These are phyloP conservation scores for Xylaria longipes DNA, from an alignment of 495 filamentous ascomycete species.

Conservation along the genomic window DNA sequence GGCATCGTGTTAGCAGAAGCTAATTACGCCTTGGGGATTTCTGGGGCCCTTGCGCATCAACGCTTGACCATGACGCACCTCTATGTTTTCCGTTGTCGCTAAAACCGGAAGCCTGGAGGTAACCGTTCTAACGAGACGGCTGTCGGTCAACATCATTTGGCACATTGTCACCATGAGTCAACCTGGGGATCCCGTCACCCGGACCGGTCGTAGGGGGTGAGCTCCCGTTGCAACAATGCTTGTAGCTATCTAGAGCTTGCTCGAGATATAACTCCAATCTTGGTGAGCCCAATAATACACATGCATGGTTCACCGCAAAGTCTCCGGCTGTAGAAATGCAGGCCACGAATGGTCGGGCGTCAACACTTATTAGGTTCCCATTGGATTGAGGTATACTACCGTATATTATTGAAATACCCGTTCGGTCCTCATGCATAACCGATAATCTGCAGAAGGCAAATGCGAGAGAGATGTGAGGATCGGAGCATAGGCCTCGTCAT, in stretches of 20 bases:
- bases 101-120: background rate
- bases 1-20: background rate
- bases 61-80: background rate
- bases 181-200: background rate
- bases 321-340: background rate
- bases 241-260: background rate
- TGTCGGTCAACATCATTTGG: slow-evolving; percentile 10
- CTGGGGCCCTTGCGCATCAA: background rate
- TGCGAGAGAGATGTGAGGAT: background rate
- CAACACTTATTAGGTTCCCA: background rate
- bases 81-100: background rate
- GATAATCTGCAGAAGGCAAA: background rate
- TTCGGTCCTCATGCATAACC: background rate
- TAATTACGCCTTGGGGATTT: background rate
- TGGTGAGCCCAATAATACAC: background rate
- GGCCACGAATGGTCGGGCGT: background rate
- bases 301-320: background rate
- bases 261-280: background rate
- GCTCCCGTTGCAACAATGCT: background rate
- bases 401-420: background rate
- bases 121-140: too few relatives aligned
- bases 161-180: slow-evolving; percentile 7
- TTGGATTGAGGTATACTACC: background rate
- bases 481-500: background rate
- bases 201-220: slow-evolving; percentile 5